Percentiles rank a stretch among this genome's conserved stretches.
phyloP scores from a whole-genome alignment of 352 stramenopile species.

The Achlya hypogyna region DNA sequence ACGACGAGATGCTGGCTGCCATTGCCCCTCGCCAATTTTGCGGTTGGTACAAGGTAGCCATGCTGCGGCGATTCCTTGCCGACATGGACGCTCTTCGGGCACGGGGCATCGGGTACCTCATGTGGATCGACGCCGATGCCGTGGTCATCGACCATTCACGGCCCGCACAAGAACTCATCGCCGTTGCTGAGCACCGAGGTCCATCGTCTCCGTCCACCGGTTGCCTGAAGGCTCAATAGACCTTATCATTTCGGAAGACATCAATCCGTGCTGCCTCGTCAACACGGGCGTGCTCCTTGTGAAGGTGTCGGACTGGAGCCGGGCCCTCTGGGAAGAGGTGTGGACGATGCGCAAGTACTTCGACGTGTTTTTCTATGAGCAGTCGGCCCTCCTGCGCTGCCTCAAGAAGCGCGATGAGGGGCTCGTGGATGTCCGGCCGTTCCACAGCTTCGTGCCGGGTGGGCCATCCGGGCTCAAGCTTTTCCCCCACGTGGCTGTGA shows the following conservation, averaged over 20 bases:
- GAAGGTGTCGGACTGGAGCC: conserved; percentile 14
- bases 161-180: background rate
- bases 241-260: conserved; percentile 16
- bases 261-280: conserved; percentile 19
- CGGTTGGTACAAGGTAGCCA: conserved; percentile 21
- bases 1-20: conserved; percentile 15
- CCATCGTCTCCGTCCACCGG: background rate
- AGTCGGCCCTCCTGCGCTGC: conserved; percentile 19
- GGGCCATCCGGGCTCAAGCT: conserved; percentile 5
- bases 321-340: conserved; percentile 6
- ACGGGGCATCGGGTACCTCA: conserved; percentile 15
- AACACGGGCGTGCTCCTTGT: conserved; percentile 19
- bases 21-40: conserved; percentile 18
- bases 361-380: conserved; percentile 22
- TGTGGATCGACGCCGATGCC: conserved; percentile 23
- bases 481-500: conserved; percentile 9
- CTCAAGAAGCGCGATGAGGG: conserved; percentile 19
- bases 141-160: conserved; percentile 4
- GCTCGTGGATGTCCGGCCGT: conserved; percentile 4
- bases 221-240: background rate
- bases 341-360: conserved; percentile 18
- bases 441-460: conserved; percentile 9
- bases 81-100: background rate
- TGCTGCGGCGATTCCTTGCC: conserved; percentile 16
- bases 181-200: conserved; percentile 1